phyloP scores from a whole-genome alignment of 768 basidiomycete genomes.

The Baorangia bicolor region DNA sequence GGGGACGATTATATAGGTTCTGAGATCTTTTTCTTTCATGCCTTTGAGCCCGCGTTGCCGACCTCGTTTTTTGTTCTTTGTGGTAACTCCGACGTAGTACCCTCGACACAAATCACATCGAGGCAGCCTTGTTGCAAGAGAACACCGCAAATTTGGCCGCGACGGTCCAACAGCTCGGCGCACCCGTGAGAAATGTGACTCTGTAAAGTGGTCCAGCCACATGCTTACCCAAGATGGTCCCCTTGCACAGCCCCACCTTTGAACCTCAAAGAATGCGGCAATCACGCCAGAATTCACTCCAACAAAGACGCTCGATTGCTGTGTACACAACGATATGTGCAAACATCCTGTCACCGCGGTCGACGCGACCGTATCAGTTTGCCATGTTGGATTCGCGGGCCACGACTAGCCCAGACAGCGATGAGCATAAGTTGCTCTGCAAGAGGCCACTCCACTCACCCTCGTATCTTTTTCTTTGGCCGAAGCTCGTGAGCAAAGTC shows the following conservation, averaged over 20 bases:
- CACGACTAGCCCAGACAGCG: slow-evolving; percentile 48
- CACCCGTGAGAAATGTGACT: slow-evolving; percentile 33
- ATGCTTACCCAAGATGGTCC: slow-evolving; percentile 17
- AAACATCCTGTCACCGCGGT: slow-evolving; percentile 26
- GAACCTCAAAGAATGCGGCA: not conserved
- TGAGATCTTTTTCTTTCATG: slow-evolving; percentile 37
- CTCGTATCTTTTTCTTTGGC: slow-evolving; percentile 78
- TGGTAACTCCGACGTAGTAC: slow-evolving; percentile 38
- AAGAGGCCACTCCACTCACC: slow-evolving; percentile 46
- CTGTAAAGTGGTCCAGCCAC: slow-evolving; percentile 23
- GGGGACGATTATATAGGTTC: slow-evolving; percentile 30
- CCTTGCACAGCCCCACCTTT: slow-evolving; percentile 19
- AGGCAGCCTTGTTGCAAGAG: slow-evolving; percentile 35
- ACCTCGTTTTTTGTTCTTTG: slow-evolving; percentile 42
- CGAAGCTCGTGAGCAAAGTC: slow-evolving; percentile 63
- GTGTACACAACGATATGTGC: slow-evolving; percentile 8
- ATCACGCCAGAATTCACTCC: slow-evolving; percentile 12
- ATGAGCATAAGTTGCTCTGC: not conserved
- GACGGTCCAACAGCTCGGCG: slow-evolving; percentile 19
- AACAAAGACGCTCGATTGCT: slow-evolving; percentile 13
- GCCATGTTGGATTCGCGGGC: slow-evolving; percentile 71
- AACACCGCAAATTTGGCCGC: slow-evolving; percentile 15
- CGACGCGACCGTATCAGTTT: slow-evolving; percentile 71
- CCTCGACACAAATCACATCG: slow-evolving; percentile 37
- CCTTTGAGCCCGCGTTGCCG: slow-evolving; percentile 38